Conservation (phyloP, 306 rosid genomes). For the Medicago lupulina region DNA sequence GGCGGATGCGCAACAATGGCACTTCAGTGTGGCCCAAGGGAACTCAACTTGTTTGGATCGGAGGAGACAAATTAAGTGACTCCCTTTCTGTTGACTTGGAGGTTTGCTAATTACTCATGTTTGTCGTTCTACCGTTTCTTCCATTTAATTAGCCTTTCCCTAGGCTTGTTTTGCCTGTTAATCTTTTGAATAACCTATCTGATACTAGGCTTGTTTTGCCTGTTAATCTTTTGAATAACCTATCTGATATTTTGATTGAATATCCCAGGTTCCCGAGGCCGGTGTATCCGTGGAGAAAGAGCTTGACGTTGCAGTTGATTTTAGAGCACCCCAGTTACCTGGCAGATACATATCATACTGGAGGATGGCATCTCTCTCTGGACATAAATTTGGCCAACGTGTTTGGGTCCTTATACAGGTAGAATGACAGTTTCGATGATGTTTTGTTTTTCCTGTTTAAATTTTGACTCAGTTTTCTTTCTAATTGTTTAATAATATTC, state of each 20-base stretch:
- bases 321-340: slow-evolving; percentile 68
- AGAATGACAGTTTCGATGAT: slow-evolving; percentile 4
- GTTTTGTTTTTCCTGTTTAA: background rate
- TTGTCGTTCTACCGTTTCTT: slow-evolving; percentile 23
- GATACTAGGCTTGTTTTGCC: slow-evolving; percentile 27
- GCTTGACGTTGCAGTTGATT: slow-evolving; percentile 84
- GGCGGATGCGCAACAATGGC: slow-evolving; percentile 91
- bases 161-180: slow-evolving; percentile 15
- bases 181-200: slow-evolving; percentile 34
- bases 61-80: slow-evolving; percentile 65
- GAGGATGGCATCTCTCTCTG: slow-evolving; percentile 78
- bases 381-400: slow-evolving; percentile 86
- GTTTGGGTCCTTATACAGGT: slow-evolving; percentile 94
- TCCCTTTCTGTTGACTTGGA: slow-evolving; percentile 55
- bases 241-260: slow-evolving; percentile 28
- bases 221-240: slow-evolving; percentile 29
- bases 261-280: slow-evolving; percentile 58
- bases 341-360: slow-evolving; percentile 87
- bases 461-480: slow-evolving; percentile 5
- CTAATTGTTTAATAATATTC: slow-evolving; percentile 11
- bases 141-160: slow-evolving; percentile 2
- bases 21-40: slow-evolving; percentile 71
- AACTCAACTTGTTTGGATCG: slow-evolving; percentile 79
- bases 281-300: slow-evolving; percentile 65
- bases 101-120: slow-evolving; percentile 53